Conservation (phyloP, 2,329 filamentous ascomycete species). For the Colletotrichum sp. region DNA sequence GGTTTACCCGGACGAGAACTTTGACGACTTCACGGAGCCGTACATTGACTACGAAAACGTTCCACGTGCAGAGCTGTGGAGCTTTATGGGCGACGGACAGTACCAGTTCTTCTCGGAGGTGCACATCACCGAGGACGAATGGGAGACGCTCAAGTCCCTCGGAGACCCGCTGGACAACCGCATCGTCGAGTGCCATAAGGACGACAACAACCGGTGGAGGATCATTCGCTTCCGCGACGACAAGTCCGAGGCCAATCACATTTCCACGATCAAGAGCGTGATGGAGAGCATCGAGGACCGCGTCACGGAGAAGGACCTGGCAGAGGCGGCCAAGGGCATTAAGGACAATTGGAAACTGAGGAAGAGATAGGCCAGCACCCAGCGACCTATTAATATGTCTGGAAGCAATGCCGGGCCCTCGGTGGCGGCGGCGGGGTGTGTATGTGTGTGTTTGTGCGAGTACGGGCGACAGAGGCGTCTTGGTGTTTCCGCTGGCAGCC, state of each 20-base stretch:
- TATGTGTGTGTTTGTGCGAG: not conserved
- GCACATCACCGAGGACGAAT: slow-evolving; percentile 75
- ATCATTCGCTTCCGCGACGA: slow-evolving; percentile 91
- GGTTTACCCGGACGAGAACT: slow-evolving; percentile 69
- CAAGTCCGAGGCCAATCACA: slow-evolving; percentile 90
- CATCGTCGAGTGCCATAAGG: slow-evolving; percentile 89
- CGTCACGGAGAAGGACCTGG: slow-evolving; percentile 82
- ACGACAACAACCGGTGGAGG: slow-evolving; percentile 77
- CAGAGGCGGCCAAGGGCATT: slow-evolving; percentile 71
- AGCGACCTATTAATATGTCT: no score
- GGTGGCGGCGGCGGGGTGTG: not conserved
- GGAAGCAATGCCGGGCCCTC: no score
- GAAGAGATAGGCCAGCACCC: not conserved
- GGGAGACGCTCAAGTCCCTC: slow-evolving; percentile 79
- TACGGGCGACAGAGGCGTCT: not conserved
- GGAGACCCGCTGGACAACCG: slow-evolving; percentile 80
- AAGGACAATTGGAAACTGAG: slow-evolving; percentile 80
- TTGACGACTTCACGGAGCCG: slow-evolving; percentile 63
- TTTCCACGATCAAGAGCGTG: slow-evolving; percentile 81
- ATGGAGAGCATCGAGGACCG: slow-evolving; percentile 87
- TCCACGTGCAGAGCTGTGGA: slow-evolving; percentile 74
- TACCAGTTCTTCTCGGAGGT: slow-evolving; percentile 73
- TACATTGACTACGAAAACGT: slow-evolving; percentile 81
- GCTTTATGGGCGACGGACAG: slow-evolving; percentile 65
- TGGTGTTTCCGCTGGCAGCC: not conserved